Base-by-base conservation (phyloP, 805 yeast genomes). In the Schizosaccharomyces lindneri region DNA sequence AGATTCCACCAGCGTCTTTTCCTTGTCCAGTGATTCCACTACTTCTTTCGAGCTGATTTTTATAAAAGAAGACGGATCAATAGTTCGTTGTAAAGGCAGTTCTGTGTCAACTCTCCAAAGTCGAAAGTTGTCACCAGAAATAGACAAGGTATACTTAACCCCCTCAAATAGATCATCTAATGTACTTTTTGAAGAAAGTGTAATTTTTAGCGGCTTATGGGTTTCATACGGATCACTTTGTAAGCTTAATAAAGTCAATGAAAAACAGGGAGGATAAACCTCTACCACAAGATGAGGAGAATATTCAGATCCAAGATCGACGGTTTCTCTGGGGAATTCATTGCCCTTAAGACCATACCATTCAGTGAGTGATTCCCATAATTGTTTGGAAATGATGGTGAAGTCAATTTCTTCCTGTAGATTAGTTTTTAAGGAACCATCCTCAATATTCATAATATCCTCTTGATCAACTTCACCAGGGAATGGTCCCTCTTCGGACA, bases 401-500 rank as follows among this genome's bases (percentile, higher is more conserved):
- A 63, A 61, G 3, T 61, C 65, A 21, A 46, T 19, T 24, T 41
- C 60, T 15, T 63, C 62, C 21, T 59, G 59, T 27, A 43, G 5
- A n/a, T 51, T 60, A 4, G 57, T 39, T 17, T 59, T 46, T 21
- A 60, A 59, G 19, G 48, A 39, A 7, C 62, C 63, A 4, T 32
- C 29, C 4, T 62, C 32, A 2, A 24, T 5, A 43, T 65, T 62
- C 11, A 61, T 39, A 27, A 66, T 60, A 24, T 41, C 61, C 1
- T 65, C 59, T 43, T 64, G 65, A 36, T 66, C 66, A 6, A 66
- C 59, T 27, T 66, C 64, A 9, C 61, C 62, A 17, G 66, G 48
- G 15, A 24, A 21, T 21, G 57, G 57, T 7, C 57, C 57, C 21
- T 29, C 57, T 15, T 51, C 57, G 13, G 57, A 21, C 36, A 51